A percentile compares a stretch with the other conserved stretches of the same genome.
These are phyloP conservation scores for Scenedesmus sp. DNA, from an alignment of 163 green algal species.

Conservation along the genomic window DNA sequence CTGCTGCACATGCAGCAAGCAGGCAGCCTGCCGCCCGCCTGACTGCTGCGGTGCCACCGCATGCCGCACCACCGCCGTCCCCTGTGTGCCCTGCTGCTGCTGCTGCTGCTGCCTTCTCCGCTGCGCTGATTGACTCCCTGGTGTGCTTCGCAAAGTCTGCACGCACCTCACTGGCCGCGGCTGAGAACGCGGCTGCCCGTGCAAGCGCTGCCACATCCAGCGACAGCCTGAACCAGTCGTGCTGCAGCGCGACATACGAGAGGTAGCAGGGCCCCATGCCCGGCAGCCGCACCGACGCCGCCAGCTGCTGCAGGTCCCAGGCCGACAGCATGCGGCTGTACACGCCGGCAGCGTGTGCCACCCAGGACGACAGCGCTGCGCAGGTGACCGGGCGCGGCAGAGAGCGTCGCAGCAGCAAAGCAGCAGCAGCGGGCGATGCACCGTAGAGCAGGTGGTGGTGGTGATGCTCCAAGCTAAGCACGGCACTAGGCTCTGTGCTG, in stretches of 20 bases:
- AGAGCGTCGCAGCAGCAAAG: neutral
- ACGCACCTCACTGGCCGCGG: constrained; percentile 10
- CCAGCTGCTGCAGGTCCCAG: constrained; percentile 29
- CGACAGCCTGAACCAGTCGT: constrained; percentile 33
- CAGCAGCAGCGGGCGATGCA: neutral
- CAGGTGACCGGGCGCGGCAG: neutral
- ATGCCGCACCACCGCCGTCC: neutral
- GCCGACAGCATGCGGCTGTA: neutral
- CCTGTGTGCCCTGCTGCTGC: constrained; percentile 7
- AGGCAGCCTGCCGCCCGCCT: neutral
- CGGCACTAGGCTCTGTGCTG: too few species aligned
- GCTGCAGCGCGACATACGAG: constrained; percentile 39
- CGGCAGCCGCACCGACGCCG: constrained; percentile 25
- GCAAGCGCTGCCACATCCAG: neutral
- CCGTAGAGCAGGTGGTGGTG: neutral
- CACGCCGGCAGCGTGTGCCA: constrained; percentile 1
- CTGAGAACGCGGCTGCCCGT: constrained; percentile 31
- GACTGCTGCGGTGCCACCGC: constrained; percentile 8
- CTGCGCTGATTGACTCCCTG: neutral
- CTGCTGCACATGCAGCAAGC: neutral
- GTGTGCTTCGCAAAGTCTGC: constrained; percentile 35
- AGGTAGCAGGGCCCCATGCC: constrained; percentile 36
- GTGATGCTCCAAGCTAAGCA: too few species aligned
- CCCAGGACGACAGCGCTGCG: constrained; percentile 45
- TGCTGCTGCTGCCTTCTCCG: neutral